Evolutionary conservation across 2,329 filamentous ascomycete species (phyloP).

Genomic region (Beauveria brongniartii): DNA sequence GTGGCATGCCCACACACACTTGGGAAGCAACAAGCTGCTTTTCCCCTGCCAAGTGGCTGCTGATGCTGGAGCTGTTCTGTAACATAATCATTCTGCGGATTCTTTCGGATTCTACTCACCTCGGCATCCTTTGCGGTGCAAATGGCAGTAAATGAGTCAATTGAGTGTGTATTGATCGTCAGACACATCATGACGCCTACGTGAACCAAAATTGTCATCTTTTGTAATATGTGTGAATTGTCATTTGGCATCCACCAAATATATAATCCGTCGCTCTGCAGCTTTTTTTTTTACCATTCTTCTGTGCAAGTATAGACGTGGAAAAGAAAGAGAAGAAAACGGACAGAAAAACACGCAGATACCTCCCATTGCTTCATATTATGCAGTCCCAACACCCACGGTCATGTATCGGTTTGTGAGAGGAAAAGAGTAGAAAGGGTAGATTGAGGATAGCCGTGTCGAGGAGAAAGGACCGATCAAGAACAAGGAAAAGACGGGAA

Average conservation of each 20-base stretch:
- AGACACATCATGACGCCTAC: neutral
- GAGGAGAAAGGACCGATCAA: neutral
- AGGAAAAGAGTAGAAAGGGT: neutral
- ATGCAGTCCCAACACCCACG: conserved; percentile 3
- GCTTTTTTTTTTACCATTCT: conserved; percentile 1
- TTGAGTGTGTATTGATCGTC: neutral
- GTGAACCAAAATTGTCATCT: neutral
- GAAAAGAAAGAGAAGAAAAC: neutral
- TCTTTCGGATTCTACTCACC: neutral
- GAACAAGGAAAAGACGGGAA: conserved; percentile 6
- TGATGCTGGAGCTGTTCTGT: neutral
- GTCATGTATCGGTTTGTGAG: neutral
- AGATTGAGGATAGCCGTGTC: neutral
- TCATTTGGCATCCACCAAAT: neutral
- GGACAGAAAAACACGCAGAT: neutral
- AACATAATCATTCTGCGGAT: neutral
- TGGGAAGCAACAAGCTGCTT: too few relatives aligned
- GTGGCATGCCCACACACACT: neutral
- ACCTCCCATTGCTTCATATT: conserved; percentile 3
- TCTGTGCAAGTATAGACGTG: conserved; percentile 3
- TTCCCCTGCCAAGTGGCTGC: neutral
- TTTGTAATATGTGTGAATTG: neutral
- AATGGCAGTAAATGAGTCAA: neutral
- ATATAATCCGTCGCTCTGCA: neutral
- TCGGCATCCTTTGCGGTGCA: neutral